Evolutionary conservation across 2,329 filamentous ascomycete species (phyloP).

Genomic region (Hymenoscyphus fructigenus): DNA sequence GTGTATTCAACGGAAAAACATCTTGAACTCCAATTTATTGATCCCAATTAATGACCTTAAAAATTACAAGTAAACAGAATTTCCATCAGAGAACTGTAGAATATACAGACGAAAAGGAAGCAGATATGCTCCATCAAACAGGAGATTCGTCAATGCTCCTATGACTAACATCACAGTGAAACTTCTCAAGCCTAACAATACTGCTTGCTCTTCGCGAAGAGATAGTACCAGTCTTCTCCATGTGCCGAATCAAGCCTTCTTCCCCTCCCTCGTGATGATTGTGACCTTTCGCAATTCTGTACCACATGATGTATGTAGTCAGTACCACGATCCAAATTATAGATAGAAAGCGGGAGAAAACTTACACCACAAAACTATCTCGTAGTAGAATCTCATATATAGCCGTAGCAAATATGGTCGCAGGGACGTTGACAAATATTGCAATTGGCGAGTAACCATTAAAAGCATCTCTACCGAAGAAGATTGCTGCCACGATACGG

Average conservation of each 20-base stretch:
- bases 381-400: constrained; percentile 56
- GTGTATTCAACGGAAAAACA: too few relatives aligned
- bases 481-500: constrained; percentile 57
- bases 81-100: too few relatives aligned
- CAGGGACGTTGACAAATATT: constrained; percentile 56
- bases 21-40: too few relatives aligned
- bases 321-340: neutral
- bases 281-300: constrained; percentile 46
- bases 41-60: too few relatives aligned
- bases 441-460: constrained; percentile 52
- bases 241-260: constrained; percentile 46
- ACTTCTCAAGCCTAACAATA: neutral
- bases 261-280: constrained; percentile 51
- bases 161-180: neutral
- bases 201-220: constrained; percentile 16
- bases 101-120: too few relatives aligned
- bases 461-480: constrained; percentile 53
- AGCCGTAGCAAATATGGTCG: constrained; percentile 53
- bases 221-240: constrained; percentile 39
- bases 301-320: neutral
- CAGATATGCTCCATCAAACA: neutral
- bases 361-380: constrained; percentile 47
- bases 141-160: neutral
- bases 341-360: constrained; percentile 35
- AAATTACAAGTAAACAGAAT: too few relatives aligned